These are phyloP conservation scores for Sphagnum magellanicum DNA, from an alignment of 228 moss, liverwort and hornwort genomes.

Conservation along the genomic window DNA sequence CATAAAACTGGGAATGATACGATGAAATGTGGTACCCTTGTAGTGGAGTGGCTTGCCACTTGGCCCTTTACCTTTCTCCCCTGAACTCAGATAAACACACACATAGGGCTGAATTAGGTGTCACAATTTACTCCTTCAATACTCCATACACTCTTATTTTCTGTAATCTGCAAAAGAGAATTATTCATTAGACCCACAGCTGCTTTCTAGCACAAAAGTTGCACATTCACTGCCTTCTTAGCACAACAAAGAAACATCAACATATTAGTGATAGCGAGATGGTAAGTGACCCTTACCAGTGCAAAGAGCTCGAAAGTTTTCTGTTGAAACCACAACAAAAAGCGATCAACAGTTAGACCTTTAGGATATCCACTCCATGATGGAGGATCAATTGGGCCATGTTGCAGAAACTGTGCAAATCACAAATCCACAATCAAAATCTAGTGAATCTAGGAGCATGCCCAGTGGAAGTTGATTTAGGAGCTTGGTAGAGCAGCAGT, in stretches of 20 bases:
- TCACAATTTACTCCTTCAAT: background rate
- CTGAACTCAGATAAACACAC: conserved; percentile 7
- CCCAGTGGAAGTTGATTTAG: background rate
- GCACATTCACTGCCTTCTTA: background rate
- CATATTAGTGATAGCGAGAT: background rate
- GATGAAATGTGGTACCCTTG: conserved; percentile 83
- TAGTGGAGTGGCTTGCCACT: conserved; percentile 81
- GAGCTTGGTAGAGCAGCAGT: too few relatives aligned
- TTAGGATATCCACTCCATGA: background rate
- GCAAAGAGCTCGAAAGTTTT: conserved; percentile 86
- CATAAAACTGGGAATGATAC: conserved; percentile 94
- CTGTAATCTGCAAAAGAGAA: background rate
- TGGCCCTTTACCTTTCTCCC: conserved; percentile 71
- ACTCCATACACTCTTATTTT: background rate
- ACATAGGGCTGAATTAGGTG: too few relatives aligned
- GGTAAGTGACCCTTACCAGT: conserved; percentile 24
- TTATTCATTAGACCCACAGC: background rate
- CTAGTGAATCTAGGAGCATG: background rate
- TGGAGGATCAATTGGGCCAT: background rate
- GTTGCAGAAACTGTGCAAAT: too few relatives aligned
- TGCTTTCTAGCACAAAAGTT: background rate
- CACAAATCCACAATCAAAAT: background rate
- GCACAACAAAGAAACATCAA: background rate
- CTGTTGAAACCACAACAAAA: conserved; percentile 11
- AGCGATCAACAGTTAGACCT: background rate